Conservation (phyloP, 305 asterid species). For the Solanum hybrid region DNA sequence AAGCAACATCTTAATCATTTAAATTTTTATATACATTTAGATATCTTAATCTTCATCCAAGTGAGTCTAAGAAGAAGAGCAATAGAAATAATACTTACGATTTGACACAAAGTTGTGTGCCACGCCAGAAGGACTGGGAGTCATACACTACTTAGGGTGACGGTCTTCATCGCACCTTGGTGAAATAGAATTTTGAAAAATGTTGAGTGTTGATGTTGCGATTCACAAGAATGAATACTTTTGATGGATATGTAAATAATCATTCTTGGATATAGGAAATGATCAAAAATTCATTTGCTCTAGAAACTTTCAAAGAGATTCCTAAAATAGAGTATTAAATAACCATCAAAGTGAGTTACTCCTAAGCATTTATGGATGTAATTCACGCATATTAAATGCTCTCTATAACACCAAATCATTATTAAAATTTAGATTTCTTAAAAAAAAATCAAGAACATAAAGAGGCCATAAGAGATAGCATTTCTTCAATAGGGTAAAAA, state of each 20-base stretch:
- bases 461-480: background rate
- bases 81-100: background rate
- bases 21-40: background rate
- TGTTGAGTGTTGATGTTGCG: background rate
- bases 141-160: background rate
- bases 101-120: background rate
- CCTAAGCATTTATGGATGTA: background rate
- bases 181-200: background rate
- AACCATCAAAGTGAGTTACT: background rate
- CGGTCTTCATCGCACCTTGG: background rate
- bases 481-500: background rate
- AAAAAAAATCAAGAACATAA: background rate
- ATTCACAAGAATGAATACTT: background rate
- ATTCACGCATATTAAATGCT: background rate
- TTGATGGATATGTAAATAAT: background rate
- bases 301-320: background rate
- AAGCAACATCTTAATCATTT: background rate
- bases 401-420: background rate
- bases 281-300: background rate
- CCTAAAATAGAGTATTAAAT: background rate
- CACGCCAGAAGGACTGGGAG: background rate
- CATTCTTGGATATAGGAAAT: background rate
- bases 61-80: background rate
- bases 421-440: background rate
- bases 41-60: background rate